Percentiles rank a stretch among this genome's conserved stretches.
Evolutionary conservation across 1,284 basidiomycete genomes (phyloP).

Genomic region (Ceraceosorus bombacis): DNA sequence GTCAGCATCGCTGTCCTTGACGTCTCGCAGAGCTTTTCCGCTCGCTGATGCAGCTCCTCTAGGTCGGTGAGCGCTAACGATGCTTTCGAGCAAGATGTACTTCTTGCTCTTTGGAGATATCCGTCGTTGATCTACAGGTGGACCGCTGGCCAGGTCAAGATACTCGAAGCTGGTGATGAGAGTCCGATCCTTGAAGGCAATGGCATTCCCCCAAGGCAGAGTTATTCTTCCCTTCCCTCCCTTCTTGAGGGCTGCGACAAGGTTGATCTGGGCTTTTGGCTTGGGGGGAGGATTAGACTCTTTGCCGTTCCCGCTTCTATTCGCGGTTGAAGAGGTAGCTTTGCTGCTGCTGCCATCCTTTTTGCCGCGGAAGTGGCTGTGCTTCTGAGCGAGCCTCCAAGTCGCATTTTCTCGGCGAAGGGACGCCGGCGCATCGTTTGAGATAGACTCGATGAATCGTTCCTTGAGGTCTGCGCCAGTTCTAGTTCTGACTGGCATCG

Average conservation of each 20-base stretch:
- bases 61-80: constrained; percentile 40
- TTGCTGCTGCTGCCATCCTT: background rate
- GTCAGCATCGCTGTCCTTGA: background rate
- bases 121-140: constrained; percentile 49
- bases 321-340: background rate
- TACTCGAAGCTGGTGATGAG: constrained; percentile 51
- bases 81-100: constrained; percentile 48
- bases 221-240: constrained; percentile 52
- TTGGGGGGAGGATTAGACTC: constrained; percentile 8
- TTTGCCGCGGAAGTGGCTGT: constrained; percentile 25
- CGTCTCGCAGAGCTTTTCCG: background rate
- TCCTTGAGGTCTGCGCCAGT: constrained; percentile 46
- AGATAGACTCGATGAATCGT: constrained; percentile 54
- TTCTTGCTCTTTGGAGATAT: constrained; percentile 49
- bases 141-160: constrained; percentile 52
- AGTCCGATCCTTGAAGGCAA: constrained; percentile 52
- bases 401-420: constrained; percentile 38
- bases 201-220: constrained; percentile 50
- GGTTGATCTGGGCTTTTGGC: constrained; percentile 27
- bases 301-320: constrained; percentile 1
- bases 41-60: background rate
- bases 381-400: constrained; percentile 39
- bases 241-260: constrained; percentile 51
- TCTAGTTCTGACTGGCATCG: background rate
- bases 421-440: constrained; percentile 41